These are phyloP conservation scores for Trichoderma simmonsii DNA, from an alignment of 2,329 filamentous ascomycete species.

Conservation along the genomic window DNA sequence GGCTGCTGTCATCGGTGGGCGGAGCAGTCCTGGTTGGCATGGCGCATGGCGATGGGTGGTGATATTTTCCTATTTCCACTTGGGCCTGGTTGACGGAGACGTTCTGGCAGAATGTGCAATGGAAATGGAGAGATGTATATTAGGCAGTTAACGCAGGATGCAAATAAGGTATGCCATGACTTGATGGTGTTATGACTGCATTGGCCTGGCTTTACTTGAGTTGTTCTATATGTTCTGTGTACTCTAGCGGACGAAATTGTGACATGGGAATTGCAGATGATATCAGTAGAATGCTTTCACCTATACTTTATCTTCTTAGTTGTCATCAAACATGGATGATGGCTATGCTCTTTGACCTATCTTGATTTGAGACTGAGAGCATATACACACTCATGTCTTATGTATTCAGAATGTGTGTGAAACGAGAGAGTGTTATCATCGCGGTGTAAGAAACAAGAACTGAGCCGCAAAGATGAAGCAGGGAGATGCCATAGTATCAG, in stretches of 20 bases:
- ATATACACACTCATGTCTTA: too few relatives aligned
- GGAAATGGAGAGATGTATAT: conserved; percentile 18
- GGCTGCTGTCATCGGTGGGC: conserved; percentile 20
- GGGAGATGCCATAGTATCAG: background rate
- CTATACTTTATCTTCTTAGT: background rate
- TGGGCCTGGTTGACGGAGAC: conserved; percentile 11
- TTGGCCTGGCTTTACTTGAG: background rate
- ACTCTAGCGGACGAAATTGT: background rate
- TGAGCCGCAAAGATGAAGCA: background rate
- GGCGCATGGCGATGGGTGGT: conserved; percentile 20
- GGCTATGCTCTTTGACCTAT: background rate
- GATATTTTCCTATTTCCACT: conserved; percentile 17
- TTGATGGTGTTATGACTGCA: conserved; percentile 1
- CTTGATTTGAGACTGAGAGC: background rate
- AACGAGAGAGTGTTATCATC: background rate
- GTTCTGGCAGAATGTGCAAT: conserved; percentile 14
- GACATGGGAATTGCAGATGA: background rate
- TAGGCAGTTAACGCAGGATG: conserved; percentile 16
- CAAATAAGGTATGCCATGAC: conserved; percentile 14
- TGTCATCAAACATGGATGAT: background rate
- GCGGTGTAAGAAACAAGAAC: background rate
- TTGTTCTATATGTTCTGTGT: background rate
- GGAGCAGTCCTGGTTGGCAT: conserved; percentile 20
- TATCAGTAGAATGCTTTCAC: background rate
- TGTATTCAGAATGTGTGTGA: too few relatives aligned